Evolutionary conservation across 176 grass and related monocot species (phyloP).

Genomic region (Eragrostis curvula): DNA sequence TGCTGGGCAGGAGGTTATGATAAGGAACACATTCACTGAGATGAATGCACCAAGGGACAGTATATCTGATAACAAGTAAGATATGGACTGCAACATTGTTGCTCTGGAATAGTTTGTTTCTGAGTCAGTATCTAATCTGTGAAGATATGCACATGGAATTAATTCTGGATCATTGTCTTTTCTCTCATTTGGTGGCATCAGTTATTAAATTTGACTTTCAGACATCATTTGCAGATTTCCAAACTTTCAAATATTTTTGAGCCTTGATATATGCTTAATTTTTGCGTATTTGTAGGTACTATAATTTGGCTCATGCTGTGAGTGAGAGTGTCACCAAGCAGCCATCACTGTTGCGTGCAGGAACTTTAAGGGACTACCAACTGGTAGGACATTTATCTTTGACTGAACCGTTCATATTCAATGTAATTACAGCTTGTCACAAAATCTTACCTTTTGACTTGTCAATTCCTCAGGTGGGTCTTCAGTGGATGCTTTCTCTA

Average conservation of each 20-base stretch:
- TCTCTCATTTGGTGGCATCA: background rate
- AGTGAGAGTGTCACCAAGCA: constrained; percentile 88
- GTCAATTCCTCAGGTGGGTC: constrained; percentile 71
- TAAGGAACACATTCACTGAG: constrained; percentile 95
- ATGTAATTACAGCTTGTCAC: constrained; percentile 9
- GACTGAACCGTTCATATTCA: constrained; percentile 34
- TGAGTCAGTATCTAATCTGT: background rate
- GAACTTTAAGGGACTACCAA: constrained; percentile 98
- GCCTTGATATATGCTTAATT: constrained; percentile 5
- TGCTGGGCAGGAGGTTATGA: constrained; percentile 98
- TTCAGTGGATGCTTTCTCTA: constrained; percentile 99
- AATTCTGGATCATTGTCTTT: background rate
- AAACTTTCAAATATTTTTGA: constrained; percentile 18
- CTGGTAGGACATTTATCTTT: constrained; percentile 64
- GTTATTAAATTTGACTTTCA: constrained; percentile 28
- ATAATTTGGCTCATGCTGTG: constrained; percentile 97
- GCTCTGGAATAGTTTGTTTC: background rate
- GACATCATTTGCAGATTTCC: constrained; percentile 8
- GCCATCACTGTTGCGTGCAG: constrained; percentile 83
- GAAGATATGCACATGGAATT: constrained; percentile 19
- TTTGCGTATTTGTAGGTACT: constrained; percentile 68
- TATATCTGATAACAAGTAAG: constrained; percentile 93
- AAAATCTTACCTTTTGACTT: constrained; percentile 30
- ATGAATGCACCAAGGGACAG: constrained; percentile 98
- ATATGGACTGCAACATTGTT: constrained; percentile 8